phyloP scores from a whole-genome alignment of 129 eudicot genomes.

The Centella asiatica region DNA sequence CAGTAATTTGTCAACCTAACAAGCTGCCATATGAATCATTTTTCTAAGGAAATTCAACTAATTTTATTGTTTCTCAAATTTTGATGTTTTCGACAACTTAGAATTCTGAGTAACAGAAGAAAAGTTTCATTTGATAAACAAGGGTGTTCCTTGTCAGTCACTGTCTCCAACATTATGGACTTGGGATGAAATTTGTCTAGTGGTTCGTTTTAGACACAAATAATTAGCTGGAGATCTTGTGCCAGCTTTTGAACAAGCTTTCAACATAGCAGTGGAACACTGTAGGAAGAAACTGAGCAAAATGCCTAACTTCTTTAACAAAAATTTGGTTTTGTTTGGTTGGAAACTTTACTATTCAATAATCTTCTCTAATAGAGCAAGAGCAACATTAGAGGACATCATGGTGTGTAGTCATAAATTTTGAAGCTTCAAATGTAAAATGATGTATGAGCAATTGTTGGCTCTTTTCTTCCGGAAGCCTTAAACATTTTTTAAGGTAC shows the following conservation, averaged over 20 bases:
- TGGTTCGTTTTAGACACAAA: neutral
- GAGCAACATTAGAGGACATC: too few species aligned
- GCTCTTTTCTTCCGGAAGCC: too few species aligned
- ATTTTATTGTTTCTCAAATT: too few species aligned
- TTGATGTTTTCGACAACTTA: neutral
- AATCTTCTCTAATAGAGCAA: too few species aligned
- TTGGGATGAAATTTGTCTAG: neutral
- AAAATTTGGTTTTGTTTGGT: too few species aligned
- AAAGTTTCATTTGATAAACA: neutral
- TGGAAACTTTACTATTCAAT: too few species aligned
- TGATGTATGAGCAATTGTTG: too few species aligned
- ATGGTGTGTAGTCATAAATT: too few species aligned
- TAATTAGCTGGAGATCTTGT: slow-evolving; percentile 7
- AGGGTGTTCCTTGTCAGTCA: neutral
- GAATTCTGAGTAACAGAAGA: neutral
- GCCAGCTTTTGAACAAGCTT: neutral
- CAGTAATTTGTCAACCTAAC: neutral
- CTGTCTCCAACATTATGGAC: slow-evolving; percentile 2
- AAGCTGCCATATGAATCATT: neutral
- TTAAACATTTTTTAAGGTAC: too few species aligned
- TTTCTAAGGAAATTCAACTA: neutral
- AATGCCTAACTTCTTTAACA: too few species aligned
- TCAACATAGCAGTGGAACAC: neutral
- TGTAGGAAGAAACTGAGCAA: neutral
- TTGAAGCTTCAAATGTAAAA: too few species aligned